Evolutionary conservation across 2,329 filamentous ascomycete genomes (phyloP), one percentile per base, ranked within the genome.

Genomic region (Trichophyton equinum): DNA sequence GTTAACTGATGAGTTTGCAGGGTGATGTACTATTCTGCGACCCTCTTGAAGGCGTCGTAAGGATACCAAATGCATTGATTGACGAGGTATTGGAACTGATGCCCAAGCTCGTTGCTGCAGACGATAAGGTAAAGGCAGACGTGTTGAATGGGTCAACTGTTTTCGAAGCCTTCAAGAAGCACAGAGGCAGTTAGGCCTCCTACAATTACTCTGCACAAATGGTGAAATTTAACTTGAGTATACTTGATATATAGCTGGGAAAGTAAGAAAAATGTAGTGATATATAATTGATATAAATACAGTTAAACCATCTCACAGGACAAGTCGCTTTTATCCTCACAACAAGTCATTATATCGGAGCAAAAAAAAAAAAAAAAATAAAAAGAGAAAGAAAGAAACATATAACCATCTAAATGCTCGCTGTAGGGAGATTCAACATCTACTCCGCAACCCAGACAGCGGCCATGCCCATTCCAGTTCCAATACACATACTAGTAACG

Each of bases 391-490:
- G 36, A 55, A 3, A 3, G 2, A 55, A 33, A 36, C 51, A 36
- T 55, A 9, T 33, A 38, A 7, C 27, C 30, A 36, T 55, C 51
- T 55, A 55, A 33, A 55, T 27, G 51, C 27, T 55, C 13, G 27
- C 51, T 36, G 30, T 6, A 6, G 46, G 51, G 11, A 18, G 36
- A 44, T 25, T 51, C 59, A 47, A 9, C 55, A 30, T 57, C 72
- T 89, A 95, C 80, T 96, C 91, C 2, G 90, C 89, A 66, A 96
- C 91, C 91, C 91, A 96, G 62, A 96, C 87, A 63, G 91, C 90
- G 61, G 91, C 91, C 90, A 96, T 95, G 59, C 92, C 92, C 94
- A 97, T 97, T 59, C 91, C 92, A 1, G 92, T 97, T 58, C 92
- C 94, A 57, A 97, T 78, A 73, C 94, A 99, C 94, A 97, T 97